These are phyloP conservation scores for Anisogramma anomala DNA, from an alignment of 2,329 filamentous ascomycete species.

Conservation along the genomic window DNA sequence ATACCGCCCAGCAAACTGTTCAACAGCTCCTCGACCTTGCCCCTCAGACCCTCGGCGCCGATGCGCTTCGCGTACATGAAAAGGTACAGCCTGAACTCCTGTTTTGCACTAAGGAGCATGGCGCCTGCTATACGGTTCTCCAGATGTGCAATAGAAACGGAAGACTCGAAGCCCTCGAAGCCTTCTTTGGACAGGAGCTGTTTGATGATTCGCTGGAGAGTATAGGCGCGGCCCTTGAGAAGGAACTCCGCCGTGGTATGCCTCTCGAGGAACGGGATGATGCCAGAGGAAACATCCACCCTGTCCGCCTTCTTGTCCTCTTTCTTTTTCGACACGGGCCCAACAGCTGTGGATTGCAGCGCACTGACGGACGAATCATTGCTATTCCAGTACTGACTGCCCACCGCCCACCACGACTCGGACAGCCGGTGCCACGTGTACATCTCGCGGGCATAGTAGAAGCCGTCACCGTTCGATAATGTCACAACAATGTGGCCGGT, in stretches of 20 bases:
- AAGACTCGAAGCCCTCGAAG: conserved; percentile 83
- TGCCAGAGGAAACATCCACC: conserved; percentile 67
- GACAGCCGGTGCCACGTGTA: conserved; percentile 91
- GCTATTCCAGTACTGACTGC: conserved; percentile 98
- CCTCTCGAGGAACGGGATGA: conserved; percentile 85
- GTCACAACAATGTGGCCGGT: conserved; percentile 80
- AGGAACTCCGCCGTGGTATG: conserved; percentile 91
- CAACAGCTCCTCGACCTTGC: conserved; percentile 87
- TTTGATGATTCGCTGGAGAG: conserved; percentile 85
- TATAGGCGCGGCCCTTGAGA: conserved; percentile 82
- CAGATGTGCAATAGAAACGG: conserved; percentile 83
- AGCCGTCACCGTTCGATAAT: conserved; percentile 88
- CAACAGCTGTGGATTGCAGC: conserved; percentile 59
- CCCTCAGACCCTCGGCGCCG: conserved; percentile 73
- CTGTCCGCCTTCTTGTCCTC: conserved; percentile 34
- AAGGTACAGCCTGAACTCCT: conserved; percentile 91
- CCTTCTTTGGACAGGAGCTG: conserved; percentile 77
- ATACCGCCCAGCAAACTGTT: conserved; percentile 68
- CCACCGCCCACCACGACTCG: conserved; percentile 95
- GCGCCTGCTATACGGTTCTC: conserved; percentile 91
- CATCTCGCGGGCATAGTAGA: conserved; percentile 75
- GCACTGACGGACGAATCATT: conserved; percentile 82
- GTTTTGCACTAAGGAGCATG: conserved; percentile 68
- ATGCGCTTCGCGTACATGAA: conserved; percentile 96
- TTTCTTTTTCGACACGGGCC: conserved; percentile 39